Evolutionary conservation across 1,139 yeast species (phyloP), one percentile per base, ranked within the genome.

Genomic region (Yamadazyma atmosphaerica): DNA sequence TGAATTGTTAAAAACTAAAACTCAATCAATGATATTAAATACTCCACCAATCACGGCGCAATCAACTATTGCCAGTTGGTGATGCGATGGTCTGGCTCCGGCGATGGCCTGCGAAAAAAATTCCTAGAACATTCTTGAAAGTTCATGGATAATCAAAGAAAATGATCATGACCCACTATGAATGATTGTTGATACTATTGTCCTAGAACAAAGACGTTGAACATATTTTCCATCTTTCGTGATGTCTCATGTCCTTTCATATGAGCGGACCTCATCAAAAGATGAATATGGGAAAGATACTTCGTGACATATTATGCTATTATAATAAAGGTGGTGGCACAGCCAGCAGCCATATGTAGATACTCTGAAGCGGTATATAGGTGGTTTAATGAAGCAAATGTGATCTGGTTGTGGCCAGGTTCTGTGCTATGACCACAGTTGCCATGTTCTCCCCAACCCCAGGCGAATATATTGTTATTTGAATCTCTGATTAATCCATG

Each of bases 391-490:
- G 61, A 55, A 41, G 60, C 59, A 42, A 70, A 76, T 0, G 70
- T 63, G 3, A 68, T 74, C 4, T 55, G 55, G 4, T 52, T 58
- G 1, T 45, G 51, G 13, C 39, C 45, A 10, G 45, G 47, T 12
- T 53, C 33, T 2, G 34, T 31, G 25, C 51, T 60, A 1, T 44
- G 46, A 0, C 98, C 98, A 61, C 98, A 90, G 55, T 92, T 92
- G 0, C 98, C 98, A 56, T 92, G 98, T 56, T 92, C 98, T 18
- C 97, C 97, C 98, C 98, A 92, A 0, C 98, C 98, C 98, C 98
- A 92, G 3, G 90, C 76, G 39, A 55, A 66, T 0, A 86, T 81
- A 4, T 48, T 43, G 33, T 64, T 56, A 1, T 54, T 44, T 0
- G 47, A 36, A 12, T 7, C 10, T 12, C 19, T 11, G 2, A 78